phyloP scores from a whole-genome alignment of 2,329 filamentous ascomycete species.

The Calonectria montana region DNA sequence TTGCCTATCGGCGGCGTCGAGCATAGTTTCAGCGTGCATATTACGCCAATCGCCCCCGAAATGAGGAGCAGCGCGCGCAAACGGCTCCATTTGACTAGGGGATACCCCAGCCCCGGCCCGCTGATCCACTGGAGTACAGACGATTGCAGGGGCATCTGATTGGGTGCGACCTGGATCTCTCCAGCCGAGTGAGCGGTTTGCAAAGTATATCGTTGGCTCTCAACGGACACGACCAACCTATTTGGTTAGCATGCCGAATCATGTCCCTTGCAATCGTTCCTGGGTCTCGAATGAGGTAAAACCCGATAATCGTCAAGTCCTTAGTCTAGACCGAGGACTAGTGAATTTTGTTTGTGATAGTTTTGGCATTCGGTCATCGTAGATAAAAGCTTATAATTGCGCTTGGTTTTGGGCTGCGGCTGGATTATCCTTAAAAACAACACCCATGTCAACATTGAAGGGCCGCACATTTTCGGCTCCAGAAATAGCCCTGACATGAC shows the following conservation, averaged over 20 bases:
- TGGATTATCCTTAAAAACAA: too few relatives aligned
- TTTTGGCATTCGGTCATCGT: too few relatives aligned
- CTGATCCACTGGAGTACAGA: not conserved
- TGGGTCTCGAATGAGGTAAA: too few relatives aligned
- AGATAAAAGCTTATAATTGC: too few relatives aligned
- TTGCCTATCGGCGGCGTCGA: not conserved
- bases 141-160: not conserved
- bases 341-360: too few relatives aligned
- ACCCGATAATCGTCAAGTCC: too few relatives aligned
- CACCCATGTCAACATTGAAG: too few relatives aligned
- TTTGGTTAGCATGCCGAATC: not conserved
- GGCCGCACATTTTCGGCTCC: too few relatives aligned
- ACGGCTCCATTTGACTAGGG: not conserved
- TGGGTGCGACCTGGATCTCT: not conserved
- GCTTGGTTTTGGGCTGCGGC: too few relatives aligned
- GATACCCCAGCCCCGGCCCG: not conserved
- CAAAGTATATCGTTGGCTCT: not conserved
- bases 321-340: too few relatives aligned
- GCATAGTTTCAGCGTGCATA: not conserved
- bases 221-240: not conserved
- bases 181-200: not conserved
- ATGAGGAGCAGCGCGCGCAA: conserved; percentile 1
- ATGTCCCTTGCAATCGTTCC: too few relatives aligned
- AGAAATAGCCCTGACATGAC: too few relatives aligned
- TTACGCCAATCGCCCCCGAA: not conserved